These are phyloP conservation scores for Sclerotinia spermophila DNA, from an alignment of 2,329 filamentous ascomycete species.

Conservation along the genomic window DNA sequence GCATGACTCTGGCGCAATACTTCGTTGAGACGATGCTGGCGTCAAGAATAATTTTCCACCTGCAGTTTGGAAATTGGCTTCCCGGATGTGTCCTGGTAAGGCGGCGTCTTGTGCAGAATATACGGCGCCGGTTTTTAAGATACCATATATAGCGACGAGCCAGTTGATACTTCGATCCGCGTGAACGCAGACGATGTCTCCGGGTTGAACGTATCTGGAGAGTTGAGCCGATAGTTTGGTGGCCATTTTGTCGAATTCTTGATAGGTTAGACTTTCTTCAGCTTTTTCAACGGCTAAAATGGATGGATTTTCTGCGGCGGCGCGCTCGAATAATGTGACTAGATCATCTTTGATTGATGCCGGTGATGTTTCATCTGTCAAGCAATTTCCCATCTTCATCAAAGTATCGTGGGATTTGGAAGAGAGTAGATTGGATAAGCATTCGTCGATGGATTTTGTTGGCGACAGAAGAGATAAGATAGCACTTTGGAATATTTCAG, in stretches of 20 bases:
- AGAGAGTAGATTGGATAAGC: background rate
- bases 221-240: conserved; percentile 10
- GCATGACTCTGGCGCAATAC: conserved; percentile 19
- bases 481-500: background rate
- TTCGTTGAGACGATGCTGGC: conserved; percentile 6
- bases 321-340: conserved; percentile 14
- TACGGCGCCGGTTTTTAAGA: conserved; percentile 36
- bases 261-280: background rate
- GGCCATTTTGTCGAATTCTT: background rate
- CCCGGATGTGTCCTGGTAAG: conserved; percentile 28
- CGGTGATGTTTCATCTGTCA: conserved; percentile 1
- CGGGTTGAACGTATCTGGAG: conserved; percentile 34
- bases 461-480: background rate
- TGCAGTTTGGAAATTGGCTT: conserved; percentile 29
- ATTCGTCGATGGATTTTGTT: background rate
- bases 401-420: background rate
- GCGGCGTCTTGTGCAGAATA: conserved; percentile 37
- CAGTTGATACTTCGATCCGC: conserved; percentile 47
- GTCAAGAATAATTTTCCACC: conserved; percentile 34
- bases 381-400: conserved; percentile 15
- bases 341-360: conserved; percentile 15
- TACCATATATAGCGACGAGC: conserved; percentile 38
- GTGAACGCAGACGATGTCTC: conserved; percentile 42
- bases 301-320: background rate
- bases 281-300: conserved; percentile 11